Conservation (phyloP, 306 rosid genomes). For the Luffa aegyptiaca region DNA sequence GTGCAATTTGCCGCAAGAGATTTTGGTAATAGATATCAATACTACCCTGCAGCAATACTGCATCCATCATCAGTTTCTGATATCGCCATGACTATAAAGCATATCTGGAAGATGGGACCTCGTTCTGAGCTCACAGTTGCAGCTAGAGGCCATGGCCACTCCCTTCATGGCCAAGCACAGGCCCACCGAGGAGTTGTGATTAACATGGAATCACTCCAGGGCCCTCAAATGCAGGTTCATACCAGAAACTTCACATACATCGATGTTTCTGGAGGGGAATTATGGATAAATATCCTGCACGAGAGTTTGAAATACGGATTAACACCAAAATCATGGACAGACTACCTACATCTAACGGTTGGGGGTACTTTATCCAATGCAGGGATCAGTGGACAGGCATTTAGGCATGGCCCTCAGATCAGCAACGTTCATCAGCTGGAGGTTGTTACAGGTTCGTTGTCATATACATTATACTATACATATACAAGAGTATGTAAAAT, state of each 20-base stretch:
- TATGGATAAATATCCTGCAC: constrained; percentile 87
- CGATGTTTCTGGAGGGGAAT: constrained; percentile 79
- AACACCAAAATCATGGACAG: constrained; percentile 97
- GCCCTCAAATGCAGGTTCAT: constrained; percentile 42
- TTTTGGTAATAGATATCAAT: constrained; percentile 73
- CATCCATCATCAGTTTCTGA: constrained; percentile 75
- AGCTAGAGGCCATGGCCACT: constrained; percentile 97
- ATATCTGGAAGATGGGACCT: constrained; percentile 72
- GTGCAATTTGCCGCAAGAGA: constrained; percentile 57
- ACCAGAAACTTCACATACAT: constrained; percentile 39
- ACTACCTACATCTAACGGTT: constrained; percentile 79
- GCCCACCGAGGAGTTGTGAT: constrained; percentile 71
- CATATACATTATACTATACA: background rate
- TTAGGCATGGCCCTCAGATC: constrained; percentile 90
- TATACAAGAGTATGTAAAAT: background rate
- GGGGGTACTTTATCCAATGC: constrained; percentile 98
- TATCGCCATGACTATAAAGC: constrained; percentile 49
- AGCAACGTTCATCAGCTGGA: constrained; percentile 87
- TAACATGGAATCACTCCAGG: constrained; percentile 69
- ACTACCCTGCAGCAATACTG: constrained; percentile 56
- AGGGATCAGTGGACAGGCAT: constrained; percentile 95
- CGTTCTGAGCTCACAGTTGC: constrained; percentile 71
- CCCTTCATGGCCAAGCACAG: constrained; percentile 87
- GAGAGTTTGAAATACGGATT: constrained; percentile 71
- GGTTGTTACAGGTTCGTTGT: constrained; percentile 80